These are phyloP conservation scores for Solanum appendiculatum DNA, from an alignment of 257 asterid species.

Conservation along the genomic window DNA sequence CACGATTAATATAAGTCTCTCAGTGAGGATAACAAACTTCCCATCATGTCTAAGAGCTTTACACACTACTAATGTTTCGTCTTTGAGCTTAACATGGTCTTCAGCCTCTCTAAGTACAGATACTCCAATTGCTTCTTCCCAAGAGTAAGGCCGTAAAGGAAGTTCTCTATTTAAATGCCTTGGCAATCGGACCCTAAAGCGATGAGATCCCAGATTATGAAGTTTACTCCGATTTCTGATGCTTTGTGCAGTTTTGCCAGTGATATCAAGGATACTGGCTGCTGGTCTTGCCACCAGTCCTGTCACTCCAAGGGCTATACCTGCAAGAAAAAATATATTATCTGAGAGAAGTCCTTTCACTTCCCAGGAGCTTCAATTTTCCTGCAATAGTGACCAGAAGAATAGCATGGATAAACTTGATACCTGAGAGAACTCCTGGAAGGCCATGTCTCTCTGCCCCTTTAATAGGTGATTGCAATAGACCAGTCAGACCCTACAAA, in stretches of 20 bases:
- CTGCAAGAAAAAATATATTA: constrained; percentile 21
- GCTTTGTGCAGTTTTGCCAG: constrained; percentile 97
- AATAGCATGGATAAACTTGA: background rate
- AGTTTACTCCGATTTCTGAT: constrained; percentile 86
- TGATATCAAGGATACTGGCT: constrained; percentile 94
- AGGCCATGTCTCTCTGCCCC: constrained; percentile 97
- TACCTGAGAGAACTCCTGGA: constrained; percentile 95
- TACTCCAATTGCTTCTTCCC: constrained; percentile 95
- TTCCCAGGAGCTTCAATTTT: background rate
- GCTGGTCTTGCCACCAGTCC: constrained; percentile 96
- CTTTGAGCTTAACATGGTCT: constrained; percentile 26
- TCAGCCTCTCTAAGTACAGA: constrained; percentile 56
- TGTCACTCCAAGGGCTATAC: constrained; percentile 89
- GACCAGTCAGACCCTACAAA: constrained; percentile 89
- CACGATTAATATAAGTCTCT: constrained; percentile 51
- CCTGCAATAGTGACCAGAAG: background rate
- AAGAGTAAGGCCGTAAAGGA: constrained; percentile 67
- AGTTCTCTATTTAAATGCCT: constrained; percentile 66
- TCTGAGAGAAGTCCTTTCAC: background rate
- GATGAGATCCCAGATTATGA: constrained; percentile 47
- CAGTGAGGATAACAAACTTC: constrained; percentile 48
- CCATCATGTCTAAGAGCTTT: constrained; percentile 66
- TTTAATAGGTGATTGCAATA: constrained; percentile 91
- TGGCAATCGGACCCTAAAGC: constrained; percentile 71
- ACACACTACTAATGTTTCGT: constrained; percentile 51